phyloP scores from a whole-genome alignment of 192 early-diverging fungal species.

The Spizellomyces punctatus region DNA sequence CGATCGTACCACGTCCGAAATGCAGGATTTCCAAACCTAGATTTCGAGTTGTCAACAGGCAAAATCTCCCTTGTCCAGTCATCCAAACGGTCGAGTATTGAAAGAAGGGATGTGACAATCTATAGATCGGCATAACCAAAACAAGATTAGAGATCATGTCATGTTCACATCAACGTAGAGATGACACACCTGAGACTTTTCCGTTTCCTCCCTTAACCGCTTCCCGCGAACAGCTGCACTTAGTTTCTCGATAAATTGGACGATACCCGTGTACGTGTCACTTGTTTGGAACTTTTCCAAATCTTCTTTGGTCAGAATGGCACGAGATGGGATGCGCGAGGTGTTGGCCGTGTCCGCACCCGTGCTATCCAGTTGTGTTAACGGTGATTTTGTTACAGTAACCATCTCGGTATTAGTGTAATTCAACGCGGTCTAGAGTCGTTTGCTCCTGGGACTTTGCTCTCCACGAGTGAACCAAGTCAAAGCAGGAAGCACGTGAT shows the following conservation, averaged over 20 bases:
- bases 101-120: conserved; percentile 59
- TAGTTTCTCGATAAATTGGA: conserved; percentile 71
- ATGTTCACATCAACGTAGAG: not conserved
- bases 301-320: conserved; percentile 85
- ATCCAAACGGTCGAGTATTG: conserved; percentile 67
- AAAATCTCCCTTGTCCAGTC: conserved; percentile 64
- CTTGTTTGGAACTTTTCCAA: conserved; percentile 75
- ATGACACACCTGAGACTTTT: conserved; percentile 2
- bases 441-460: too few relatives aligned
- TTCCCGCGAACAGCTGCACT: conserved; percentile 73
- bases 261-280: conserved; percentile 59
- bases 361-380: too few relatives aligned
- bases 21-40: conserved; percentile 94
- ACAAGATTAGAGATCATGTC: not conserved
- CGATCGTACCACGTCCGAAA: conserved; percentile 88
- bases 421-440: too few relatives aligned
- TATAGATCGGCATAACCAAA: not conserved
- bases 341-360: not conserved
- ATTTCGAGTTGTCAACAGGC: conserved; percentile 73
- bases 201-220: conserved; percentile 35
- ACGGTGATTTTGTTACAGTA: too few relatives aligned
- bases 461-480: too few relatives aligned
- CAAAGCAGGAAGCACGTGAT: too few relatives aligned
- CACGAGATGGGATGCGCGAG: conserved; percentile 21
- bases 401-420: too few relatives aligned